A percentile compares a stretch with the other conserved stretches of the same genome.
phyloP scores from a whole-genome alignment of 1,284 basidiomycete species.

The Irpex rosettiformis region DNA sequence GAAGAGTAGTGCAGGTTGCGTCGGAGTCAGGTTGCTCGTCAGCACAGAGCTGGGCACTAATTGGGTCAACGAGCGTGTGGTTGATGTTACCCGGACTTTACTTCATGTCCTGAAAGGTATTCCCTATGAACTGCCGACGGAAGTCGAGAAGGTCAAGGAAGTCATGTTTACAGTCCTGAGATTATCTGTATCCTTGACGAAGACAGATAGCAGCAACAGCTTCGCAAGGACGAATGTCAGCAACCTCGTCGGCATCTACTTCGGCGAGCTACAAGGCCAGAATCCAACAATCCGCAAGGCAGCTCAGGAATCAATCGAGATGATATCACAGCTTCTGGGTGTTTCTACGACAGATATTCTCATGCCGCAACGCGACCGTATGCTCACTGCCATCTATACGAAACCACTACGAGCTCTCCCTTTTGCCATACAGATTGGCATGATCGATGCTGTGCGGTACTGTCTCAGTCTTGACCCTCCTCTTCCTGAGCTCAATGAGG shows the following conservation, averaged over 20 bases:
- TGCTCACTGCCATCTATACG: slow-evolving; percentile 89
- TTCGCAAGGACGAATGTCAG: slow-evolving; percentile 50
- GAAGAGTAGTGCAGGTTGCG: slow-evolving; percentile 84
- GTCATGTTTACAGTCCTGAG: slow-evolving; percentile 78
- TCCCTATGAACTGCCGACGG: slow-evolving; percentile 84
- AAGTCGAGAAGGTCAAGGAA: slow-evolving; percentile 78
- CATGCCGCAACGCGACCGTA: slow-evolving; percentile 82
- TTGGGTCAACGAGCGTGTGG: slow-evolving; percentile 88
- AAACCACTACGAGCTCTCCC: slow-evolving; percentile 97
- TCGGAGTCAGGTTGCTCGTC: slow-evolving; percentile 79
- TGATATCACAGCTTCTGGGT: slow-evolving; percentile 76
- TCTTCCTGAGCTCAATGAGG: slow-evolving; percentile 87
- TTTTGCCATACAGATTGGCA: slow-evolving; percentile 95
- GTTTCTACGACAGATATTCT: slow-evolving; percentile 79
- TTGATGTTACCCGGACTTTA: slow-evolving; percentile 89
- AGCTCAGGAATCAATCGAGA: slow-evolving; percentile 79
- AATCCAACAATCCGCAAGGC: slow-evolving; percentile 86
- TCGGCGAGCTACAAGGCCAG: slow-evolving; percentile 86
- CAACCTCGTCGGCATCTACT: slow-evolving; percentile 81
- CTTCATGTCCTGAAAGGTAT: slow-evolving; percentile 96
- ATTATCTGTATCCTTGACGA: slow-evolving; percentile 58
- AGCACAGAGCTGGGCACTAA: slow-evolving; percentile 67
- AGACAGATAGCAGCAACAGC: slow-evolving; percentile 38
- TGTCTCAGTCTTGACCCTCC: slow-evolving; percentile 83
- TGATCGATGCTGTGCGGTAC: slow-evolving; percentile 97